phyloP scores from a whole-genome alignment of 225 moss, liverwort and hornwort species.

The Thuidium tamariscinum region DNA sequence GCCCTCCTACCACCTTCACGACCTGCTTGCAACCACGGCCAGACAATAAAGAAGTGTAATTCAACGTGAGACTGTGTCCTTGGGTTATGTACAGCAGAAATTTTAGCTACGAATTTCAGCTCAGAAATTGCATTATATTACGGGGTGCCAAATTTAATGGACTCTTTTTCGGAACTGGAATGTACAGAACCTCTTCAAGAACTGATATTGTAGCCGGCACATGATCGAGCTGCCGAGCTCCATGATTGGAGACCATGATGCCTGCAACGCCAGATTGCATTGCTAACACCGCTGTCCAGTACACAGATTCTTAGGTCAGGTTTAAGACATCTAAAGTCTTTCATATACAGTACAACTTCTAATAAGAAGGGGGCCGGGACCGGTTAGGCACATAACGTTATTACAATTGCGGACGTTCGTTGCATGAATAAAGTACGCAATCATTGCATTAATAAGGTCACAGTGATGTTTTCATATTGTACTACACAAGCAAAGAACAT shows the following conservation, averaged over 20 bases:
- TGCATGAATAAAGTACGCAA: too few species aligned
- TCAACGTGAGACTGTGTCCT: not conserved
- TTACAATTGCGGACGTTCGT: too few species aligned
- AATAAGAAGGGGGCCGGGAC: too few species aligned
- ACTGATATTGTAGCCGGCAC: constrained; percentile 83
- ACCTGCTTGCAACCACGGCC: constrained; percentile 18
- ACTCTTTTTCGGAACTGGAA: not conserved
- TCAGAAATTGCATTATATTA: not conserved
- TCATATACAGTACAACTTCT: too few species aligned
- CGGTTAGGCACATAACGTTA: too few species aligned
- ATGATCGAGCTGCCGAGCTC: constrained; percentile 90
- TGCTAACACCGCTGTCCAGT: constrained; percentile 47
- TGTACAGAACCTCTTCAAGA: constrained; percentile 60
- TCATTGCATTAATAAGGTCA: too few species aligned
- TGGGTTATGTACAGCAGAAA: not conserved
- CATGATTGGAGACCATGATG: constrained; percentile 85
- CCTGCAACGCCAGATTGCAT: constrained; percentile 51
- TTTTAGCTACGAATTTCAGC: not conserved
- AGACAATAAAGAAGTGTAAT: not conserved
- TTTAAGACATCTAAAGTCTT: not conserved
- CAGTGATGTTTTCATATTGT: too few species aligned
- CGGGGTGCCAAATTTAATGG: not conserved
- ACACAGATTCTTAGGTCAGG: not conserved
- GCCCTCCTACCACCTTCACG: constrained; percentile 55
- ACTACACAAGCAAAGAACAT: too few species aligned